These are phyloP conservation scores for Goffeauzyma gilvescens DNA, from an alignment of 768 basidiomycete species.

Conservation along the genomic window DNA sequence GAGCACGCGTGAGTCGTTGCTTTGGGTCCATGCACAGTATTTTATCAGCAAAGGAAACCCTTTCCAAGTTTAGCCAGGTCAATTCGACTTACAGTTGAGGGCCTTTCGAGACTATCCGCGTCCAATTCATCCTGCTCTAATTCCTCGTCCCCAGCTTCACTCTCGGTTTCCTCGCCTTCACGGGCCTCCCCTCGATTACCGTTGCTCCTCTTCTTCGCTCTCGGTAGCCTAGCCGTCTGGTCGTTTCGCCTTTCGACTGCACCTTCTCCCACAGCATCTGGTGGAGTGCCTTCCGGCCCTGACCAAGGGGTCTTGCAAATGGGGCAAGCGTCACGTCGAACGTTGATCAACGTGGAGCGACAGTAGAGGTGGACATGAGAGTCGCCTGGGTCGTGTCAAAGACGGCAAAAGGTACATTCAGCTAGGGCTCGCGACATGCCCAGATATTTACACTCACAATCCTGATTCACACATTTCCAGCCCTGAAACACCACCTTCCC, in stretches of 20 bases:
- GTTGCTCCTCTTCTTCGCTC: conserved; percentile 9
- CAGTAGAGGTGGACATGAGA: conserved; percentile 22
- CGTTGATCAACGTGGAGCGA: conserved; percentile 9
- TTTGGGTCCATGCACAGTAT: too few species aligned
- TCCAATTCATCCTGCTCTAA: conserved; percentile 4
- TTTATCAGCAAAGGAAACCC: too few species aligned
- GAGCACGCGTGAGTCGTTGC: too few species aligned
- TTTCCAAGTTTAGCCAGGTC: too few species aligned
- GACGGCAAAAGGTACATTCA: not conserved
- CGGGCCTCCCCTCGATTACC: conserved; percentile 2
- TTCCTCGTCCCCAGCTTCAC: conserved; percentile 9
- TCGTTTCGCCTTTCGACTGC: conserved; percentile 16
- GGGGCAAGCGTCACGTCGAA: conserved; percentile 13
- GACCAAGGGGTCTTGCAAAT: conserved; percentile 13
- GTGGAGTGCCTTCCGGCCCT: not conserved
- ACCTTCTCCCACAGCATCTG: conserved; percentile 21
- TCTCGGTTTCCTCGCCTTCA: conserved; percentile 10
- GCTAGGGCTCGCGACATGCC: not conserved
- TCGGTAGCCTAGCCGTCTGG: conserved; percentile 2
- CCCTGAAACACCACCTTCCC: conserved; percentile 20
- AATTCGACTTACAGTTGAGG: not conserved
- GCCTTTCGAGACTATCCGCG: not conserved
- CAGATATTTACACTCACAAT: conserved; percentile 10
- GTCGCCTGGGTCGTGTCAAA: conserved; percentile 10
- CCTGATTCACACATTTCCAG: conserved; percentile 11